Conservation (phyloP, 1,139 yeast genomes). For the Yamadazyma dushanensis region DNA sequence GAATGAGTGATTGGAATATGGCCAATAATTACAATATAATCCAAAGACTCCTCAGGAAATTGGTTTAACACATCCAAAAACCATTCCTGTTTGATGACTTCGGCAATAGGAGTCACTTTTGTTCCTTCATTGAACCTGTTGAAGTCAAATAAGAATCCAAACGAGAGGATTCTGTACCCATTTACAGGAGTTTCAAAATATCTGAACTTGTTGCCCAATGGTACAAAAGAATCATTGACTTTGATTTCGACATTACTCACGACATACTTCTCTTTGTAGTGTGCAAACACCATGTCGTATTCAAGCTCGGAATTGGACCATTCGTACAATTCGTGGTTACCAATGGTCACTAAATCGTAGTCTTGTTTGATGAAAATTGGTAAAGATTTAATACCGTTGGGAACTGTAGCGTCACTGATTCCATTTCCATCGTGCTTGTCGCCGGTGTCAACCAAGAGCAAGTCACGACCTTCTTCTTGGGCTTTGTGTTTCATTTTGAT, state of each 20-base stretch:
- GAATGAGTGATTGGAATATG: slow-evolving; percentile 72
- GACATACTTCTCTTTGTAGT: slow-evolving; percentile 67
- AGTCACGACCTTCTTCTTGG: slow-evolving; percentile 51
- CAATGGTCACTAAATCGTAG: slow-evolving; percentile 80
- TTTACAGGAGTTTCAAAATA: slow-evolving; percentile 64
- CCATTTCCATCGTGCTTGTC: slow-evolving; percentile 97
- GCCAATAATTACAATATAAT: slow-evolving; percentile 69
- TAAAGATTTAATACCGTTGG: slow-evolving; percentile 67
- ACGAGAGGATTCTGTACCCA: slow-evolving; percentile 55
- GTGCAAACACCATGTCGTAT: slow-evolving; percentile 54
- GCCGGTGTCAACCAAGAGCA: slow-evolving; percentile 82
- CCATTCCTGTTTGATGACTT: slow-evolving; percentile 63
- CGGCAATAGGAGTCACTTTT: slow-evolving; percentile 61
- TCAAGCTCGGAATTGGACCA: slow-evolving; percentile 69
- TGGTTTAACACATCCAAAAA: slow-evolving; percentile 51
- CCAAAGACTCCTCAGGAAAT: slow-evolving; percentile 50
- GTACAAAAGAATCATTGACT: slow-evolving; percentile 49
- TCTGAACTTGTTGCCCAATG: slow-evolving; percentile 68
- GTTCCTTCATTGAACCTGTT: slow-evolving; percentile 58
- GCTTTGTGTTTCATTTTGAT: slow-evolving; percentile 49
- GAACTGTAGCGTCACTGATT: slow-evolving; percentile 69
- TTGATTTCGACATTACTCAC: slow-evolving; percentile 79
- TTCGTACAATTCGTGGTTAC: slow-evolving; percentile 90
- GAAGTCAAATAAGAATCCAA: slow-evolving; percentile 84
- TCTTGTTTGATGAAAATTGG: slow-evolving; percentile 64